phyloP scores from a whole-genome alignment of 805 yeast species.

The Lachancea quebecensis region DNA sequence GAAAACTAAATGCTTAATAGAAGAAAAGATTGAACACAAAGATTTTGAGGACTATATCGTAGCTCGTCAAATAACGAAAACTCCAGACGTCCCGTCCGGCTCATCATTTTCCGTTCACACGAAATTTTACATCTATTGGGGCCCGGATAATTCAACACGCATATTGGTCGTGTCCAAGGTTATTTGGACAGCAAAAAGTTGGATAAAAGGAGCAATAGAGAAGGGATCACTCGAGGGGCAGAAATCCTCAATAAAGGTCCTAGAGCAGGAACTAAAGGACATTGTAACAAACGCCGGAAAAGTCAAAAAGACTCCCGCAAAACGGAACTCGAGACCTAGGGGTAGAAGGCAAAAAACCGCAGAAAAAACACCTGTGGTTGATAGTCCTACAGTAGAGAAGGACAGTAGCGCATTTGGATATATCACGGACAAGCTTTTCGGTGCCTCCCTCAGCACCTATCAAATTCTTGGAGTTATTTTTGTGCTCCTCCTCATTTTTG shows the following conservation, averaged over 20 bases:
- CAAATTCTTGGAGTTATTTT: neutral
- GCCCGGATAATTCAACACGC: conserved; percentile 45
- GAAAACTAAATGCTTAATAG: conserved; percentile 56
- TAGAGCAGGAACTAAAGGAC: conserved; percentile 38
- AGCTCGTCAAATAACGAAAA: conserved; percentile 47
- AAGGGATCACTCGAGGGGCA: conserved; percentile 74
- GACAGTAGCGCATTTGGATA: neutral
- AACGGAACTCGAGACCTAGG: conserved; percentile 8
- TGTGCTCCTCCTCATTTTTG: conserved; percentile 1
- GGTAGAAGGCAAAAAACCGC: conserved; percentile 14
- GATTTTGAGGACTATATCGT: conserved; percentile 39
- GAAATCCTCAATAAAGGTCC: conserved; percentile 43
- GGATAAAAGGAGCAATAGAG: conserved; percentile 72
- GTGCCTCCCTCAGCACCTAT: neutral
- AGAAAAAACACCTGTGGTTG: neutral
- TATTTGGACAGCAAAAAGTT: conserved; percentile 68
- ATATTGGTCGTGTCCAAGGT: conserved; percentile 51
- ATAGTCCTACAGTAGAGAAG: neutral
- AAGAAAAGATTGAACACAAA: conserved; percentile 45
- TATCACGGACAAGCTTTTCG: neutral
- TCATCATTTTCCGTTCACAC: conserved; percentile 58
- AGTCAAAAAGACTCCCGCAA: conserved; percentile 7
- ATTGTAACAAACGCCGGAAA: conserved; percentile 25
- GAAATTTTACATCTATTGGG: conserved; percentile 57
- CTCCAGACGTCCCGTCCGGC: conserved; percentile 77